Base-by-base conservation (phyloP, 2,329 filamentous ascomycete species). In the Fusarium sp. region DNA sequence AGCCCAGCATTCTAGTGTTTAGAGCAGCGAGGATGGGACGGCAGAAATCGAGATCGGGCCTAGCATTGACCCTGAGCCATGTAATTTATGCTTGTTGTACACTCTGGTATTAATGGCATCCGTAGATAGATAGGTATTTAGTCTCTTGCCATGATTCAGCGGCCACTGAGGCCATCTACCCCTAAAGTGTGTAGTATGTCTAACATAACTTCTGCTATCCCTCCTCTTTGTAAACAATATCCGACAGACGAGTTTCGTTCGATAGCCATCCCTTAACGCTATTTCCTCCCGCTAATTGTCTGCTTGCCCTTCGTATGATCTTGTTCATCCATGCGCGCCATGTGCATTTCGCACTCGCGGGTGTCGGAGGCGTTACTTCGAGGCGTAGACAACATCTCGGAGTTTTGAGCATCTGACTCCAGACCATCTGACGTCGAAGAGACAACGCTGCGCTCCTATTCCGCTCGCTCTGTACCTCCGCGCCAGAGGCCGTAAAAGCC, bases 401-500 rank as follows among this genome's bases (percentile, higher is more conserved):
- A 36, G 40, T 40, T 42, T 34, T 64, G 64, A 6, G 50, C 33
- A 54, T 44, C 51, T 14, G 61, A 54, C 28, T 68, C 66, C 31
- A 36, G 50, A 20, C 49, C 51, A 17, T 73, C 72, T 36, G 71
- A 55, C 40, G 59, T 60, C 31, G 65, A 50, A 42, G 71, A 71
- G 66, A 66, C 31, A 52, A 63, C 62, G 39, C 70, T 74, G 51
- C 68, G 73, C 20, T 73, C 76, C 80, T 81, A 81, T 74, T 81
- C 80, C 54, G 74, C 68, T 54, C 75, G 77, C 55, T 80, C 76
- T 10, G 76, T 77, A n/a, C 83, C 83, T 50, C 86, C 86, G 39
- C 85, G 83, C 89, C 89, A 91, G 38, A 91, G 83, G 3, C 89
- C 89, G 59, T 90, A 91, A 61, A 85, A 86, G 1, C 88, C 89